Percentiles rank a stretch among this genome's conserved stretches.
These are phyloP conservation scores for Claviceps arundinis DNA, from an alignment of 2,329 filamentous ascomycete species.

Conservation along the genomic window DNA sequence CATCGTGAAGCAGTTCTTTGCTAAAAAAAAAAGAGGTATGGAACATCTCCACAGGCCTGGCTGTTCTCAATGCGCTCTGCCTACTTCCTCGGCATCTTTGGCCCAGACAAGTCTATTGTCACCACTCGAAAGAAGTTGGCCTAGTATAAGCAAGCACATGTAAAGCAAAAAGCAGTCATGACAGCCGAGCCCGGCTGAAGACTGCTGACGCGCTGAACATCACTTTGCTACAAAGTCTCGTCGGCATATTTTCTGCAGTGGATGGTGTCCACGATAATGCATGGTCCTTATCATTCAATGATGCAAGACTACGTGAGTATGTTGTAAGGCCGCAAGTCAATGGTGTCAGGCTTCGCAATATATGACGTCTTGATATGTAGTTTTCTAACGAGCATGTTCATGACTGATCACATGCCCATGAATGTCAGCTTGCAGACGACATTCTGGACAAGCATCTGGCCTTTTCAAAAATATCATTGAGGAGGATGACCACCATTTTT, in stretches of 20 bases:
- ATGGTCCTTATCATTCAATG: slow-evolving; percentile 2
- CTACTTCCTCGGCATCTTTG: slow-evolving; percentile 49
- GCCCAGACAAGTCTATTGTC: slow-evolving; percentile 23
- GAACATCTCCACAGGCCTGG: slow-evolving; percentile 25
- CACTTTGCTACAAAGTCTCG: slow-evolving; percentile 1
- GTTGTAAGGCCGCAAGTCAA: background rate
- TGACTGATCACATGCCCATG: background rate
- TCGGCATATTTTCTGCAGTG: background rate
- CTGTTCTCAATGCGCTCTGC: slow-evolving; percentile 42
- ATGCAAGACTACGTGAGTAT: slow-evolving; percentile 1
- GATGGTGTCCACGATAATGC: background rate
- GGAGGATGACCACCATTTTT: background rate
- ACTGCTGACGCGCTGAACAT: background rate
- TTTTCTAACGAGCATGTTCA: background rate
- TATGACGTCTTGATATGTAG: background rate
- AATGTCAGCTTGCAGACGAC: background rate
- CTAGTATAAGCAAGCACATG: slow-evolving; percentile 7
- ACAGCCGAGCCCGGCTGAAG: background rate
- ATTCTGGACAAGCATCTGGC: background rate
- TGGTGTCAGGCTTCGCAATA: slow-evolving; percentile 2
- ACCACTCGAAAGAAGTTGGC: slow-evolving; percentile 14
- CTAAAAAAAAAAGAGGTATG: slow-evolving; percentile 1
- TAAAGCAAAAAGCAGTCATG: background rate
- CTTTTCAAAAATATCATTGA: background rate
- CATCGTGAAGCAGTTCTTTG: background rate